Evolutionary conservation across 1,284 basidiomycete species (phyloP), one percentile per base, ranked within the genome.

Genomic region (Schizophyllum amplum): DNA sequence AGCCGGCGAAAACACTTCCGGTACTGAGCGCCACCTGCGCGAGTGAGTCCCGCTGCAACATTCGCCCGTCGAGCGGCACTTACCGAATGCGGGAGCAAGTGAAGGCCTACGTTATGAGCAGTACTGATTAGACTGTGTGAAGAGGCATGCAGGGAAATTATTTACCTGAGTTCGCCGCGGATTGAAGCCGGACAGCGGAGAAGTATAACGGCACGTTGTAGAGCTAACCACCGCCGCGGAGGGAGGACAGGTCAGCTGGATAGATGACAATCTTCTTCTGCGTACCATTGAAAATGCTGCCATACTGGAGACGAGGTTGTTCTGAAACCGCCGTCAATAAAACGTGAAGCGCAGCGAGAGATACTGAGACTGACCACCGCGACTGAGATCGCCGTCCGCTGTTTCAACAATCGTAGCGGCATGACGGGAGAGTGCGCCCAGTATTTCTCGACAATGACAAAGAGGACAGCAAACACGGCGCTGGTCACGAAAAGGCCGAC

Each of bases 191-290:
- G 50, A 94, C 94, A n/a, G 92, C 86, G 58, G 89, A 87, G 66
- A 92, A 95, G 74, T 91, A 94, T 82, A 94, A 70, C 20, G 92
- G 92, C 25, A 92, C 78, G 65, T 91, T 91, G 71, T 94, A 95
- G 33, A 94, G 75, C 91, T 93, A 62, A 46, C 61, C 58, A 57
- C 59, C 33, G n/a, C n/a, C n/a, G n/a, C n/a, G n/a, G n/a, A 56
- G 53, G 52, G 5, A 26, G 21, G 17, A 17, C 42, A 24, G 59
- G 55, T 60, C 57, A 55, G 59, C 54, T 27, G 13, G 21, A 23
- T 23, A 11, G 47, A 24, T 55, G 54, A 52, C 46, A n/a, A 61
- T 25, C 24, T 20, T 9, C 33, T 9, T 9, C 15, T 26, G 75
- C 84, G 65, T 64, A 91, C 89, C 79, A 86, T 84, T 0, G 88